Percentiles rank a stretch among this genome's conserved stretches.
phyloP scores from a whole-genome alignment of 108 stramenopile species.

The Cyclostephanos invisitatus region DNA sequence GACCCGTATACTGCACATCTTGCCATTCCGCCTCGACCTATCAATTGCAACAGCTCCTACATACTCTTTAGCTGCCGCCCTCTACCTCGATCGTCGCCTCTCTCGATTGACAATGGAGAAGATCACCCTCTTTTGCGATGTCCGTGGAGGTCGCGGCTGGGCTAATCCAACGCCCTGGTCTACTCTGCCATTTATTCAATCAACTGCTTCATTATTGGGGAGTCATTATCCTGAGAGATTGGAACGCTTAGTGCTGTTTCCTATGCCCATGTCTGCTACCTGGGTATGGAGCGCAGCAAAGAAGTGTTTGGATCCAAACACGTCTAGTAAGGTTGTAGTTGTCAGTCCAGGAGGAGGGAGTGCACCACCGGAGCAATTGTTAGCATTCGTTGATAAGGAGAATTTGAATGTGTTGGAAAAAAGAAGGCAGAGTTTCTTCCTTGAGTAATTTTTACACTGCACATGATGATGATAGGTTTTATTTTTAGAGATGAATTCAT shows the following conservation, averaged over 20 bases:
- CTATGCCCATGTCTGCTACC: slow-evolving; percentile 54
- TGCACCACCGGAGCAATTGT: slow-evolving; percentile 20
- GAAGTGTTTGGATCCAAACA: slow-evolving; percentile 62
- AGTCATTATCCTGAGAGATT: slow-evolving; percentile 73
- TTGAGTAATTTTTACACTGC: slow-evolving; percentile 2
- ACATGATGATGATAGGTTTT: background rate
- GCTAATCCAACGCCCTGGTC: slow-evolving; percentile 57
- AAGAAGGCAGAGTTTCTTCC: slow-evolving; percentile 29
- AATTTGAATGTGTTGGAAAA: slow-evolving; percentile 29
- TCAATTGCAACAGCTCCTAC: slow-evolving; percentile 48
- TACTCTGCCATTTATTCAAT: slow-evolving; percentile 65
- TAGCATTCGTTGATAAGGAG: slow-evolving; percentile 24
- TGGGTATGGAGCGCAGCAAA: slow-evolving; percentile 51
- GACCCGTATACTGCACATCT: slow-evolving; percentile 58
- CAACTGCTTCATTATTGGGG: slow-evolving; percentile 48
- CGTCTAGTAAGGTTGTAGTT: slow-evolving; percentile 53
- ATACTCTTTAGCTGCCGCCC: slow-evolving; percentile 72
- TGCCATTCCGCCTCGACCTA: slow-evolving; percentile 66
- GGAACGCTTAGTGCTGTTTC: slow-evolving; percentile 58
- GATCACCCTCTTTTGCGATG: slow-evolving; percentile 65
- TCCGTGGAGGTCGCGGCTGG: slow-evolving; percentile 79
- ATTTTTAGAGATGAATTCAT: background rate
- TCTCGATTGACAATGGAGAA: slow-evolving; percentile 50
- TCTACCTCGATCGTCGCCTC: slow-evolving; percentile 65
- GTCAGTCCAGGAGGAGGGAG: slow-evolving; percentile 22